Evolutionary conservation across 441 rosid species (phyloP).

Genomic region (Hura crepitans): DNA sequence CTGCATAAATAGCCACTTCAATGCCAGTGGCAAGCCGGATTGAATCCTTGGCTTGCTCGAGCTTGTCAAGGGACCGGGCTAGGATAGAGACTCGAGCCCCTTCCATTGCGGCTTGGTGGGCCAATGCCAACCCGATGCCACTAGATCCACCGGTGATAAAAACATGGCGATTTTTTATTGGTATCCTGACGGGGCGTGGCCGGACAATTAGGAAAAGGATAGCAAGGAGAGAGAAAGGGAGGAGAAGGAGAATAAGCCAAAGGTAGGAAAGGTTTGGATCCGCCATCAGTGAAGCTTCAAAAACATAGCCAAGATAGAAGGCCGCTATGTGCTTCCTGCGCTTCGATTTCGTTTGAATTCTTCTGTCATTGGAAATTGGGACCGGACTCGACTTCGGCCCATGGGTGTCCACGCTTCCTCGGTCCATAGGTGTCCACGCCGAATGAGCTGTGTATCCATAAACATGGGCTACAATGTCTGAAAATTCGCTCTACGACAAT

Average conservation of each 20-base stretch:
- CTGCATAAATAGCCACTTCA: conserved; percentile 58
- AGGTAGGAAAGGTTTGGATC: conserved; percentile 18
- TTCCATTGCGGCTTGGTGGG: conserved; percentile 54
- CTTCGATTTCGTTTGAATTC: too few relatives aligned
- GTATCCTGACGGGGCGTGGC: conserved; percentile 60
- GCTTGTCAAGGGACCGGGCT: conserved; percentile 55
- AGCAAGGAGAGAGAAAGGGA: conserved; percentile 43
- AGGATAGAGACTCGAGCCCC: conserved; percentile 78
- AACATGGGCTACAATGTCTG: too few relatives aligned
- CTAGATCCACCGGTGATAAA: conserved; percentile 94
- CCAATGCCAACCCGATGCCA: conserved; percentile 80
- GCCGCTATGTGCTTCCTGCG: not conserved
- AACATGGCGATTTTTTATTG: conserved; percentile 72
- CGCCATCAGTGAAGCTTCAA: conserved; percentile 23
- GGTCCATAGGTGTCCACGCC: too few relatives aligned
- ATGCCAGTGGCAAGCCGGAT: conserved; percentile 64
- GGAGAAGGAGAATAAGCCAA: conserved; percentile 30
- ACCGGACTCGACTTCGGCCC: not conserved
- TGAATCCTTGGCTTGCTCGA: conserved; percentile 55
- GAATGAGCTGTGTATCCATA: too few relatives aligned
- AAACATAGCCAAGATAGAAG: not conserved
- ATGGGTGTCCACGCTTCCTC: too few relatives aligned
- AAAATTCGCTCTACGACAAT: too few relatives aligned
- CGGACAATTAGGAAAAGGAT: conserved; percentile 49
- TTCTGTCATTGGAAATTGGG: too few relatives aligned